Percentiles rank a stretch among this genome's conserved stretches.
Conservation (phyloP, 2,329 filamentous ascomycete genomes). For the Escovopsis sp. region DNA sequence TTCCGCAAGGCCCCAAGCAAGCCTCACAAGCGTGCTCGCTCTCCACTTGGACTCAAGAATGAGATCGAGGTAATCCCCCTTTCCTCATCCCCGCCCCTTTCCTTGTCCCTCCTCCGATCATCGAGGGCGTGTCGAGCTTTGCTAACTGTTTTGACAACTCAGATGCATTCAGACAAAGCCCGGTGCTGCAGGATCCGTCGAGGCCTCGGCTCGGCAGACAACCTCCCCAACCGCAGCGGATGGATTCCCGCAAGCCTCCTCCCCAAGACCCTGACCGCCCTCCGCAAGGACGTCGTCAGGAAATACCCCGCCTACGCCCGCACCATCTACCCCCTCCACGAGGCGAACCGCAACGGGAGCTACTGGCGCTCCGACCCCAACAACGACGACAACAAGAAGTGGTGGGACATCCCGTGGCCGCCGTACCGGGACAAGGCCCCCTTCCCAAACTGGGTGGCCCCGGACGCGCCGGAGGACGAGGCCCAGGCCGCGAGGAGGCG, state of each 20-base stretch:
- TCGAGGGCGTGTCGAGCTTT: too few relatives aligned
- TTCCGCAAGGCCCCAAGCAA: constrained; percentile 15
- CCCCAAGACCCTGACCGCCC: constrained; percentile 5
- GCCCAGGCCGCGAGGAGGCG: background rate
- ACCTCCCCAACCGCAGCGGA: constrained; percentile 19
- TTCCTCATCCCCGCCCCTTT: too few relatives aligned
- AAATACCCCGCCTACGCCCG: constrained; percentile 13
- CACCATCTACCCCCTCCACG: constrained; percentile 16
- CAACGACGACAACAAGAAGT: constrained; percentile 12
- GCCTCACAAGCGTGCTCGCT: constrained; percentile 9
- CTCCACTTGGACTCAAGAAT: constrained; percentile 4
- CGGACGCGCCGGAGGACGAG: constrained; percentile 4
- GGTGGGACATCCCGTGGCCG: constrained; percentile 16
- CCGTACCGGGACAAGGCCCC: constrained; percentile 11
- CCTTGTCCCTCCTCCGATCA: too few relatives aligned
- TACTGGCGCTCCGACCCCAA: constrained; percentile 19
- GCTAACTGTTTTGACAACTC: background rate
- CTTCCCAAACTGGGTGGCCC: constrained; percentile 11
- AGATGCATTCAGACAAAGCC: background rate
- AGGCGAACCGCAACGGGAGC: constrained; percentile 6
- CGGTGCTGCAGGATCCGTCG: constrained; percentile 15
- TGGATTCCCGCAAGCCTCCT: constrained; percentile 14
- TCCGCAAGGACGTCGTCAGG: constrained; percentile 13
- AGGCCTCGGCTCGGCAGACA: constrained; percentile 5
- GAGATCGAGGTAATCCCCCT: constrained; percentile 10